Evolutionary conservation across 2,329 filamentous ascomycete species (phyloP).

Genomic region (Chrysoporthe austroafricana): DNA sequence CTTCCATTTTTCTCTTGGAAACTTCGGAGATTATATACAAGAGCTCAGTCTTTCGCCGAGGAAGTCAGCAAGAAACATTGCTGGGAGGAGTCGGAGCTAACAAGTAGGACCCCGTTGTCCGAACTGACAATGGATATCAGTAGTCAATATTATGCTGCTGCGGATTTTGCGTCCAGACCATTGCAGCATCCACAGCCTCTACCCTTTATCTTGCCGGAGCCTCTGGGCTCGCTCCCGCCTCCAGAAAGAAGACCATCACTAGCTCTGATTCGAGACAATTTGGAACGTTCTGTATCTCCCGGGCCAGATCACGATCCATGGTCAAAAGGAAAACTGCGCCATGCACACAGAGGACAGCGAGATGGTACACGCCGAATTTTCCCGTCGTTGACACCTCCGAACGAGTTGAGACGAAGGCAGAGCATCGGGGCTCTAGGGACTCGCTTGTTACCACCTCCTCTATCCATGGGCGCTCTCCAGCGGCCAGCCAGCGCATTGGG

Average conservation of each 20-base stretch:
- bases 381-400: background rate
- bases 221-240: background rate
- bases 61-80: background rate
- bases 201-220: conserved; percentile 2
- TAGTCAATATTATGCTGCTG: background rate
- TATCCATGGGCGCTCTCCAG: background rate
- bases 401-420: background rate
- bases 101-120: background rate
- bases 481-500: background rate
- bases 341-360: background rate
- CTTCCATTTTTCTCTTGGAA: background rate
- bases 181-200: background rate
- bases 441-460: background rate
- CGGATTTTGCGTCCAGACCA: background rate
- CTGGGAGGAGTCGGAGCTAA: background rate
- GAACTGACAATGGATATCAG: background rate
- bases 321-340: background rate
- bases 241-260: background rate
- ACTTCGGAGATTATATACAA: background rate
- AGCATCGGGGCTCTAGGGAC: background rate
- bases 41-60: background rate
- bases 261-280: background rate
- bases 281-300: background rate
- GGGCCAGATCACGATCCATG: conserved; percentile 2
- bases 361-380: background rate